Base-by-base conservation (phyloP, 768 basidiomycete genomes). In the Leccinum boreale region DNA sequence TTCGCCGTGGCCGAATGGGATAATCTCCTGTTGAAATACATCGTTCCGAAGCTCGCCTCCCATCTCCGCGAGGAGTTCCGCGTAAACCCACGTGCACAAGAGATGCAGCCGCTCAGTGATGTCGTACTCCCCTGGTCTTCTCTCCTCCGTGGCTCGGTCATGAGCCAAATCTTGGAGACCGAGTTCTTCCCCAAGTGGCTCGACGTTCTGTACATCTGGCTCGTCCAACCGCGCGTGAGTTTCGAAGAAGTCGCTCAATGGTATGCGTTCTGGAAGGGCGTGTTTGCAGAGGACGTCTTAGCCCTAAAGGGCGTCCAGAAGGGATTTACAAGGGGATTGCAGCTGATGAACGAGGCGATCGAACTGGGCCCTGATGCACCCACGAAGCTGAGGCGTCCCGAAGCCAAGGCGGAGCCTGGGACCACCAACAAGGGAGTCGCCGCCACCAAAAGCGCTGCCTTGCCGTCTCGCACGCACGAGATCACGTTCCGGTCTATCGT, bases 151-250 rank as follows among this genome's bases (percentile, higher is more conserved):
- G 73, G 84, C 0, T 85, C 89, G 4, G 82, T 96, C 59, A 81
- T 97, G 65, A 80, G 86, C 1, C 91, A 94, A 67, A 76, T 99
- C 12, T 75, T 99, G 61, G 92, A 96, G 70, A 81, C 82, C 5
- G 93, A 94, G 66, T 96, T 98, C 78, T 98, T 98, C 81, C 92
- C 94, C 4, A 96, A 97, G 70, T 99, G 95, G 94, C 79, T 98
- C 58, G 89, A 94, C 50, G 86, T 91, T 21, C 77, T 99, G 23
- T 87, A 95, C 67, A 74, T 92, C 47, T 98, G 97, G 97, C 86
- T 99, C 42, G 79, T 89, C n/a, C 90, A 93, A 65, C 92, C 93
- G 1, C 83, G 77, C 48, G 89, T 89, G 66, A 94, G 85, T 75
- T 89, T 93, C 65, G 92, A 90, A 64, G 93, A 98, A 72, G 93